Conservation (phyloP, 352 stramenopile species). For the Phytopythium cucurbitacearum region DNA sequence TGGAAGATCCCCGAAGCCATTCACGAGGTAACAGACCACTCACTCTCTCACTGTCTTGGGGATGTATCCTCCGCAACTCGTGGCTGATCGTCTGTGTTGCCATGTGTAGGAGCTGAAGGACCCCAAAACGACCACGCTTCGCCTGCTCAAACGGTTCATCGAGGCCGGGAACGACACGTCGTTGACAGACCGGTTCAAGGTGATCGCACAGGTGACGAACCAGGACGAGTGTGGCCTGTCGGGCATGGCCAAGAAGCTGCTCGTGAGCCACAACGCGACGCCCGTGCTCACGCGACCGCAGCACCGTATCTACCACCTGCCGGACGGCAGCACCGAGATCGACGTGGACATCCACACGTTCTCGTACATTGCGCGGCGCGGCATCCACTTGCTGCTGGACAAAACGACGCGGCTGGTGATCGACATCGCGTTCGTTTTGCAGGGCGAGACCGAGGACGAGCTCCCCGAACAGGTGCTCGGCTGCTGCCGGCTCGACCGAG, state of each 20-base stretch:
- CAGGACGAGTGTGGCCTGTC: constrained; percentile 78
- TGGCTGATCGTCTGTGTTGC: not conserved
- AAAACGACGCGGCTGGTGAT: constrained; percentile 80
- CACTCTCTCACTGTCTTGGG: too few species aligned
- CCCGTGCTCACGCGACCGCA: constrained; percentile 80
- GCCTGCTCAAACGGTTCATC: constrained; percentile 71
- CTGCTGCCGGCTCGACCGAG: constrained; percentile 72
- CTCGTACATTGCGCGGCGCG: constrained; percentile 77
- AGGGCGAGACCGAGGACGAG: constrained; percentile 85
- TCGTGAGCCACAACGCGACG: constrained; percentile 78
- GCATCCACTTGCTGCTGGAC: constrained; percentile 76
- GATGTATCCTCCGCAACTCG: not conserved
- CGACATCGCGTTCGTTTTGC: constrained; percentile 84
- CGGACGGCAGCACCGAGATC: constrained; percentile 60
- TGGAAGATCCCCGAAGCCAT: constrained; percentile 73
- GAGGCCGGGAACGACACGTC: constrained; percentile 55
- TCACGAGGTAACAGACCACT: constrained; percentile 31
- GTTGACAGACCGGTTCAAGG: constrained; percentile 81
- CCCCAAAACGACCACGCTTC: constrained; percentile 47
- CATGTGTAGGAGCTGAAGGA: constrained; percentile 44
- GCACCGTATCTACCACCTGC: constrained; percentile 80
- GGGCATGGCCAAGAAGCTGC: constrained; percentile 71
- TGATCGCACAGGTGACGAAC: constrained; percentile 84
- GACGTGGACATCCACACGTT: constrained; percentile 82
- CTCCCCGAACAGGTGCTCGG: constrained; percentile 83